Percentiles rank a stretch among this genome's conserved stretches.
Conservation (phyloP, 495 filamentous ascomycete species). For the Neurospora sp. region DNA sequence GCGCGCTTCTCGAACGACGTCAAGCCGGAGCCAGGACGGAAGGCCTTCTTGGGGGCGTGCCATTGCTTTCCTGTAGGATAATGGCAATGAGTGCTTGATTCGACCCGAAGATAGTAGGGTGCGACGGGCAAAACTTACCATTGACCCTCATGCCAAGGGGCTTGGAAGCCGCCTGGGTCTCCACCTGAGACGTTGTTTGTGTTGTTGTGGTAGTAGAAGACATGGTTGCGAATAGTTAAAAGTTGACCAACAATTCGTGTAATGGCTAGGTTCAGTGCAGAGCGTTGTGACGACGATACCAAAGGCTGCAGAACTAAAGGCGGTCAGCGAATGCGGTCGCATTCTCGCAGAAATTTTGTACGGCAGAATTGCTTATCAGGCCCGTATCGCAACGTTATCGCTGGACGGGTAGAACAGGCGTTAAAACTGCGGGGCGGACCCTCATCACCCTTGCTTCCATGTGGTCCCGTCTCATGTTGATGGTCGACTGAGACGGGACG, state of each 20-base stretch:
- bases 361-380: slow-evolving; percentile 6
- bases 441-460: not conserved
- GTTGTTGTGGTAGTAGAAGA: slow-evolving; percentile 5
- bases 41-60: slow-evolving; percentile 73
- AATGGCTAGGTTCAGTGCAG: not conserved
- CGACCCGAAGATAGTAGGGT: not conserved
- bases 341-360: slow-evolving; percentile 1
- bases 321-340: slow-evolving; percentile 1
- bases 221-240: slow-evolving; percentile 7
- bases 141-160: slow-evolving; percentile 53
- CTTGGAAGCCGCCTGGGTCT: slow-evolving; percentile 12
- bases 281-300: not conserved
- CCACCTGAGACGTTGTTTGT: not conserved
- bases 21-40: slow-evolving; percentile 68
- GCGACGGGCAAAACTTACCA: slow-evolving; percentile 31
- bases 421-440: not conserved
- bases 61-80: slow-evolving; percentile 76
- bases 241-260: not conserved
- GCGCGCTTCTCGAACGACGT: slow-evolving; percentile 68
- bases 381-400: not conserved
- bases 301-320: not conserved
- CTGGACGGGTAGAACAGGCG: not conserved
- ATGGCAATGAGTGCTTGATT: slow-evolving; percentile 2
- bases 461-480: not conserved
- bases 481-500: not conserved